A percentile compares a stretch with the other conserved stretches of the same genome.
phyloP scores from a whole-genome alignment of 176 grass and related monocot genomes.

The Ensete glaucum region DNA sequence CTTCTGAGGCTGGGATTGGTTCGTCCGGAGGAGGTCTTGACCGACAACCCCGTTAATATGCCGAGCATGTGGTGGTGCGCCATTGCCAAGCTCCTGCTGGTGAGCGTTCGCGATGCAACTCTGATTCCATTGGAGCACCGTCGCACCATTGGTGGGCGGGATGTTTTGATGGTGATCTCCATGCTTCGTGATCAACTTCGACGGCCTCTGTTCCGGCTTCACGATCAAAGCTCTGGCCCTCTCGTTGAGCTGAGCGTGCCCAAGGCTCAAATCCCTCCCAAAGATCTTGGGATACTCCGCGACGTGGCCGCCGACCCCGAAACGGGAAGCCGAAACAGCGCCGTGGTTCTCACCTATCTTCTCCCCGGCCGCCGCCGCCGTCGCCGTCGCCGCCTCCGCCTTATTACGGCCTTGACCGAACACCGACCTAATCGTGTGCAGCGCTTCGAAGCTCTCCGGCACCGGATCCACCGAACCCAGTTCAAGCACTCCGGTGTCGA shows the following conservation, averaged over 20 bases:
- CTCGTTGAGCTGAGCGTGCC: background rate
- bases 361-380: background rate
- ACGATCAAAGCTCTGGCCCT: no score
- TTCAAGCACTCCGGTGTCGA: constrained; percentile 61
- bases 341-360: background rate
- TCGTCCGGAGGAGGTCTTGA: background rate
- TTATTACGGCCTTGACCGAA: constrained; percentile 9
- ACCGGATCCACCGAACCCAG: constrained; percentile 48
- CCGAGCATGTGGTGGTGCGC: background rate
- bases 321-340: background rate
- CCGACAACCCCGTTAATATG: background rate
- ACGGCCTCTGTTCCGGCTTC: background rate
- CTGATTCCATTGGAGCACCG: background rate
- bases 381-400: background rate
- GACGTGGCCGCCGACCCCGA: background rate
- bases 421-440: constrained; percentile 34
- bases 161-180: constrained; percentile 6
- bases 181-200: background rate
- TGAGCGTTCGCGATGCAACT: background rate
- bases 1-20: background rate
- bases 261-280: constrained; percentile 30
- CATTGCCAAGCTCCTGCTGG: background rate
- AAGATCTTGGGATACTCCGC: constrained; percentile 36
- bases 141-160: constrained; percentile 12
- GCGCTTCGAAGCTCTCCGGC: constrained; percentile 38